Base-by-base conservation (phyloP, 2,329 filamentous ascomycete species). In the Phyllosticta citribraziliensis region DNA sequence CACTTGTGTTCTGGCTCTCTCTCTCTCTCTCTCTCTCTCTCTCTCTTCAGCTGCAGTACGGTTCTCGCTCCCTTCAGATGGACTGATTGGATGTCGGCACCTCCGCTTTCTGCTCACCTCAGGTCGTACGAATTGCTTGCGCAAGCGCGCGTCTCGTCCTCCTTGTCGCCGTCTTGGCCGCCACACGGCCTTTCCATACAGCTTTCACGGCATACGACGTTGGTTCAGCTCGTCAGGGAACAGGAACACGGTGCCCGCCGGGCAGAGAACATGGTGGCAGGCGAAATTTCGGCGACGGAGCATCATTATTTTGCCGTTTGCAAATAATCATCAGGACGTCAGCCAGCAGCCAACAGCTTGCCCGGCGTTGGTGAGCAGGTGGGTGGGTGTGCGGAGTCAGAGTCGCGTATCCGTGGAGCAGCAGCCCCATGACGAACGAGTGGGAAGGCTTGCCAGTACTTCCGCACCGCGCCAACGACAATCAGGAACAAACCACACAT, bases 321-420 rank as follows among this genome's bases (percentile, higher is more conserved):
- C 14, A 47, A n/a, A 47, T 47, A n/a, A 47, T 8, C 40, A 47
- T 5, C 11, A 40, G 33, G 33, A 40, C 50, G 1, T 52, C 50
- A 20, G 50, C 47, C 47, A 51, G 47, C 19, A 51, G 47, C 50
- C 51, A 40, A 35, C 30, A 55, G 57, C 50, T 60, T 55, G 57
- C 58, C 51, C 52, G 58, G 52, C 58, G 58, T 33, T 47, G 24
- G 51, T 60, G 52, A 60, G 58, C 58, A 52, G 22, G 33, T 55
- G 57, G 52, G 51, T 54, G 56, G 30, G 50, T 52, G 25, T 33
- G 57, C 27, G 57, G 30, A 53, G 52, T 51, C 52, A 59, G 56
- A 35, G 35, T 40, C 27, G 52, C 52, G 52, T n/a, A 60, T 60
- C 58, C 58, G 57, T 59, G 57, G 57, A 59, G 57, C 24, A 19